Evolutionary conservation across 2,329 filamentous ascomycete genomes (phyloP).

Genomic region (Xylariomycetidae sp.): DNA sequence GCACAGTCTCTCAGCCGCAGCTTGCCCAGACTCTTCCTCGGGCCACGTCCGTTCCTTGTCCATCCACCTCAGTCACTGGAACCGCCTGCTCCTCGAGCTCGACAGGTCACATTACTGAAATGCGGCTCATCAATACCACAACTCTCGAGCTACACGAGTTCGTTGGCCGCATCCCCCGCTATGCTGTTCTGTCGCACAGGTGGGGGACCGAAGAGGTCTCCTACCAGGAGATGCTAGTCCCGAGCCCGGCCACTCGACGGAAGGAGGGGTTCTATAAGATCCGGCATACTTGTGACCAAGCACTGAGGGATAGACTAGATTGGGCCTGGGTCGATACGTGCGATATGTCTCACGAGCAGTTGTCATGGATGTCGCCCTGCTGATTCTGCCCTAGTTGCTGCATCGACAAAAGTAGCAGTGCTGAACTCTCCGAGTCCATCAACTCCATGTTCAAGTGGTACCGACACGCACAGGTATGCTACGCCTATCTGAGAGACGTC

Average conservation of each 20-base stretch:
- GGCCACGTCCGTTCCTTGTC: no score
- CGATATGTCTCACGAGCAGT: no score
- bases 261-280: slow-evolving; percentile 12
- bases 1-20: no score
- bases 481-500: slow-evolving; percentile 19
- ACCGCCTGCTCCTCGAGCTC: no score
- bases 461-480: slow-evolving; percentile 12
- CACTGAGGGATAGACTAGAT: slow-evolving; percentile 4
- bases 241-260: not conserved
- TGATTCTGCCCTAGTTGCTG: no score
- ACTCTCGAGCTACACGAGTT: slow-evolving; percentile 1
- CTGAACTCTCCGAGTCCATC: slow-evolving; percentile 17
- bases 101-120: no score
- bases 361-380: no score
- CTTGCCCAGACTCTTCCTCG: no score
- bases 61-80: no score
- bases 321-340: slow-evolving; percentile 22
- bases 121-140: slow-evolving; percentile 4
- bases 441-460: slow-evolving; percentile 18
- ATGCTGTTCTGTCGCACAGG: slow-evolving; percentile 32
- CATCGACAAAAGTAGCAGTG: slow-evolving; percentile 17
- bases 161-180: slow-evolving; percentile 6
- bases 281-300: slow-evolving; percentile 6
- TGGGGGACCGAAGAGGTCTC: slow-evolving; percentile 28
- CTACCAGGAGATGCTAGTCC: slow-evolving; percentile 18